These are phyloP conservation scores for Pyrenophora seminiperda DNA, from an alignment of 2,329 filamentous ascomycete genomes.

Conservation along the genomic window DNA sequence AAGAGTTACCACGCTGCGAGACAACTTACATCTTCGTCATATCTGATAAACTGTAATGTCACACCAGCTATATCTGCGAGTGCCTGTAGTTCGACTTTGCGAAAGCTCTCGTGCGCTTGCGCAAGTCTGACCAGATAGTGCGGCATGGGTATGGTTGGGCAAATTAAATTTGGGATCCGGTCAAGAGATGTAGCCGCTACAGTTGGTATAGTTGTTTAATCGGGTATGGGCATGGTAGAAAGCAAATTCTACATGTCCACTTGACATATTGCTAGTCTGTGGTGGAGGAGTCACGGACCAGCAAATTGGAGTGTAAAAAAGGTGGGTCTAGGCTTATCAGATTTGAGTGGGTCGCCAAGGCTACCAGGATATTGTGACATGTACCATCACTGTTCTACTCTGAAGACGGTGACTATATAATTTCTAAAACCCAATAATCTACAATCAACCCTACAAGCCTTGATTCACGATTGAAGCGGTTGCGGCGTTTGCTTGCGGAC, in stretches of 20 bases:
- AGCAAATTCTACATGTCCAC: background rate
- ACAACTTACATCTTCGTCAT: slow-evolving; percentile 71
- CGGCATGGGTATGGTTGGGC: slow-evolving; percentile 42
- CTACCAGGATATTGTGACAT: background rate
- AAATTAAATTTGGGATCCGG: background rate
- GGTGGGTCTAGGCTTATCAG: no score
- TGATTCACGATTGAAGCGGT: no score
- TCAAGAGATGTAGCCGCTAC: background rate
- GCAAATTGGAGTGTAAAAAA: no score
- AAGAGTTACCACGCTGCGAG: slow-evolving; percentile 14
- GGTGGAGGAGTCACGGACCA: slow-evolving; percentile 21
- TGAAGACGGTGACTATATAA: no score
- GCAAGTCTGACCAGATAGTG: slow-evolving; percentile 89
- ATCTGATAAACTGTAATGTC: slow-evolving; percentile 73
- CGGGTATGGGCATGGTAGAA: slow-evolving; percentile 28
- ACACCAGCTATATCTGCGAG: slow-evolving; percentile 72
- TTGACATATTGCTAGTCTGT: slow-evolving; percentile 1
- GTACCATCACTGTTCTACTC: background rate
- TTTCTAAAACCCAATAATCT: no score
- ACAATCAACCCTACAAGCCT: no score
- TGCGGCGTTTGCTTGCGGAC: no score
- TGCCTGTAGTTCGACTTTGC: slow-evolving; percentile 80
- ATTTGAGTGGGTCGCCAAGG: background rate
- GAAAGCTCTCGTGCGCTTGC: slow-evolving; percentile 90
- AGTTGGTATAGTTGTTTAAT: slow-evolving; percentile 12